These are phyloP conservation scores for Polytolypa hystricis DNA, from an alignment of 2,329 filamentous ascomycete species.

Conservation along the genomic window DNA sequence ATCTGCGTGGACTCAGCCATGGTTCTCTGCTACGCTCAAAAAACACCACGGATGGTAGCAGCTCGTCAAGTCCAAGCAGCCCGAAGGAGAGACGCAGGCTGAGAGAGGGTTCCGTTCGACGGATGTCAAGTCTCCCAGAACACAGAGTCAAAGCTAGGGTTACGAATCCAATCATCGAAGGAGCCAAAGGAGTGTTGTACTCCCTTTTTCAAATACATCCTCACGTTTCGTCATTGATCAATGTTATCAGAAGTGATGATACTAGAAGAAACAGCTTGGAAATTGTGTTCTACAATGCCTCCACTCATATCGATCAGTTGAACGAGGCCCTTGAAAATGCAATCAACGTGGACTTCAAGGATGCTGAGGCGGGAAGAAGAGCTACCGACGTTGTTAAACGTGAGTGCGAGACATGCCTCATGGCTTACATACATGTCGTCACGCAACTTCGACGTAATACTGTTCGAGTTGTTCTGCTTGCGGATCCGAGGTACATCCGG, in stretches of 20 bases:
- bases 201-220: conserved; percentile 42
- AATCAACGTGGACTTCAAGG: conserved; percentile 38
- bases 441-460: conserved; percentile 39
- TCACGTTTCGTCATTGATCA: conserved; percentile 36
- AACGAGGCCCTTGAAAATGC: conserved; percentile 43
- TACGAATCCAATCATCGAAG: conserved; percentile 42
- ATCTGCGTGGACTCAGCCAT: conserved; percentile 48
- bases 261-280: conserved; percentile 41
- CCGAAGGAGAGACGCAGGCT: conserved; percentile 31
- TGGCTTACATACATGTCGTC: conserved; percentile 39
- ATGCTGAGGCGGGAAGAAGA: conserved; percentile 35
- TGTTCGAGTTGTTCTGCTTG: conserved; percentile 42
- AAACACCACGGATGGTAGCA: conserved; percentile 24
- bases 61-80: conserved; percentile 35
- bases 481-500: conserved; percentile 47
- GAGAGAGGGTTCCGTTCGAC: conserved; percentile 36
- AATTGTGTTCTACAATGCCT: conserved; percentile 46
- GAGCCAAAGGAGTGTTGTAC: conserved; percentile 45
- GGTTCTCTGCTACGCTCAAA: conserved; percentile 40
- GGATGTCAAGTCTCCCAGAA: conserved; percentile 47
- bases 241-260: conserved; percentile 37
- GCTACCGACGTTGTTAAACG: conserved; percentile 33
- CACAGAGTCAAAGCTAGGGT: conserved; percentile 39
- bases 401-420: conserved; percentile 40
- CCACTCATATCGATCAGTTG: conserved; percentile 45